Conservation (phyloP, 176 grass and related monocot genomes). For the Triticum dicoccoides region DNA sequence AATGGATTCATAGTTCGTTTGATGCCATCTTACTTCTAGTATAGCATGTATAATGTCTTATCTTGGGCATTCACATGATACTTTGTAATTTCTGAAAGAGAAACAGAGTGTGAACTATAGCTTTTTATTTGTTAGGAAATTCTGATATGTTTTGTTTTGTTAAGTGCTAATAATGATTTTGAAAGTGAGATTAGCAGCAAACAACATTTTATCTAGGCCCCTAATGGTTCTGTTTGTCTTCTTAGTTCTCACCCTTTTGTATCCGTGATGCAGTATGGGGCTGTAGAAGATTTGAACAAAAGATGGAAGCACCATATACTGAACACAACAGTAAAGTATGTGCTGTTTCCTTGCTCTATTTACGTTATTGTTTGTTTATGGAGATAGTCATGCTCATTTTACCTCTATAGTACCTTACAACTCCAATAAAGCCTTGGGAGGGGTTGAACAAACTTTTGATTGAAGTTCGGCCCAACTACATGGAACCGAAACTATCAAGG, state of each 20-base stretch:
- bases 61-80: not conserved
- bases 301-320: too few relatives aligned
- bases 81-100: not conserved
- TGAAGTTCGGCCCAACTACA: conserved; percentile 92
- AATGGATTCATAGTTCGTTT: not conserved
- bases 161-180: not conserved
- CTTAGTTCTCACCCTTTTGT: not conserved
- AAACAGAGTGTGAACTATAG: not conserved
- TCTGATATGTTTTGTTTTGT: not conserved
- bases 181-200: not conserved
- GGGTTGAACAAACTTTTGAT: conserved; percentile 86
- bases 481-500: conserved; percentile 81
- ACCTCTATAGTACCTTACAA: conserved; percentile 49
- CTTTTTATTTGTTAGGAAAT: not conserved
- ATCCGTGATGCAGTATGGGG: too few relatives aligned
- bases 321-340: too few relatives aligned
- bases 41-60: not conserved
- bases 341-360: too few relatives aligned
- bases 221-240: not conserved
- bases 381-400: not conserved
- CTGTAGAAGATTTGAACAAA: too few relatives aligned
- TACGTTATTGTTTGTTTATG: too few relatives aligned
- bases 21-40: too few relatives aligned
- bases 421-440: conserved; percentile 79
- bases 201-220: not conserved